Percentiles rank a stretch among this genome's conserved stretches.
Evolutionary conservation across 768 basidiomycete species (phyloP).

Genomic region (Suillus occidentalis): DNA sequence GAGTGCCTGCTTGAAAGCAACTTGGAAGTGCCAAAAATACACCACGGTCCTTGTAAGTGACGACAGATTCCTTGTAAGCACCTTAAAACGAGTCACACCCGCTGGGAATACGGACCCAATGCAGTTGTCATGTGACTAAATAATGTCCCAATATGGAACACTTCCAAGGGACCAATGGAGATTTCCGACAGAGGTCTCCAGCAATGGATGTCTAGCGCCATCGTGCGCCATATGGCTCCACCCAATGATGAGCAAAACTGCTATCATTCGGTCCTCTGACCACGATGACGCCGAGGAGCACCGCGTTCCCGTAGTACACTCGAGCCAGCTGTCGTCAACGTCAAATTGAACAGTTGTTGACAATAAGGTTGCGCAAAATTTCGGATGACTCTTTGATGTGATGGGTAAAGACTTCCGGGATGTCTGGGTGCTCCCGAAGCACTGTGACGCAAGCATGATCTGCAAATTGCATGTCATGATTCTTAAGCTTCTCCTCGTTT

Average conservation of each 20-base stretch:
- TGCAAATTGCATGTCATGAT: conserved; percentile 34
- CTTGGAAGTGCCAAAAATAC: not conserved
- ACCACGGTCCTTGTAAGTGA: not conserved
- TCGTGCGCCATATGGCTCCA: not conserved
- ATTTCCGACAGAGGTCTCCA: no score
- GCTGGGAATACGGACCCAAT: not conserved
- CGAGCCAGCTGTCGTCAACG: not conserved
- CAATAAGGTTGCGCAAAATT: conserved; percentile 24
- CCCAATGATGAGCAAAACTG: conserved; percentile 8
- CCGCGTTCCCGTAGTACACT: conserved; percentile 12
- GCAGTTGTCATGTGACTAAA: not conserved
- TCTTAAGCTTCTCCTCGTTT: conserved; percentile 34
- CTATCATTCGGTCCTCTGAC: conserved; percentile 14
- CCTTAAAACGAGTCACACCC: not conserved
- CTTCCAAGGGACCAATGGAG: no score
- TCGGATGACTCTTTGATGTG: conserved; percentile 18
- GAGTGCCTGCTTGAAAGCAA: not conserved
- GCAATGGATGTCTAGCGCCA: not conserved
- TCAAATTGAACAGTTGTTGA: conserved; percentile 13
- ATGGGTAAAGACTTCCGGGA: not conserved
- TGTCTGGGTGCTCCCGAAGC: conserved; percentile 12
- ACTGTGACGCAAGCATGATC: conserved; percentile 46
- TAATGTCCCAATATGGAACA: no score
- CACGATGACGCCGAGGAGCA: conserved; percentile 17
- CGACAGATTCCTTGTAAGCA: not conserved